A percentile compares a stretch with the other conserved stretches of the same genome.
Evolutionary conservation across 2,329 filamentous ascomycete genomes (phyloP).

Genomic region (Pseudogymnoascus pannorum): DNA sequence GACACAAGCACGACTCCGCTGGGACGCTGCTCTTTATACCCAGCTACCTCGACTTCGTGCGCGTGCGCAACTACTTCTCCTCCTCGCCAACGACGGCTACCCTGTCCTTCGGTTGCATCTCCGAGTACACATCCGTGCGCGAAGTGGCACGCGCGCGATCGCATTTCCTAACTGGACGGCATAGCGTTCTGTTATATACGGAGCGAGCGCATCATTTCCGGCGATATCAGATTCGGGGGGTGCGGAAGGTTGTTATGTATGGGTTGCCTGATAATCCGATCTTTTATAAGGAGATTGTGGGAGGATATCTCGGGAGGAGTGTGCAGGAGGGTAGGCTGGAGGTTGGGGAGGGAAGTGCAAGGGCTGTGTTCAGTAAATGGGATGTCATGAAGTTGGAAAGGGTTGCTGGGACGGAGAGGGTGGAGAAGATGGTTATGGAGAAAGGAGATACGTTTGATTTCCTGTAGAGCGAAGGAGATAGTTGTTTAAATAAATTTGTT

Average conservation of each 20-base stretch:
- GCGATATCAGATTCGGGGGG: constrained; percentile 74
- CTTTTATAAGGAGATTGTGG: constrained; percentile 72
- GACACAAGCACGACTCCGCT: constrained; percentile 54
- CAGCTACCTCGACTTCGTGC: constrained; percentile 90
- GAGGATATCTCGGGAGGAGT: constrained; percentile 55
- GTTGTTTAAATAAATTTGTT: not conserved
- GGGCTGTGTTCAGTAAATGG: constrained; percentile 73
- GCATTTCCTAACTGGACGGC: constrained; percentile 77
- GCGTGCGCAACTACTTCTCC: constrained; percentile 85
- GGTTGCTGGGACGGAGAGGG: constrained; percentile 72
- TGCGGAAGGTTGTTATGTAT: constrained; percentile 81
- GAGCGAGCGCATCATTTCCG: constrained; percentile 96
- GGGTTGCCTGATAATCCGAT: constrained; percentile 79
- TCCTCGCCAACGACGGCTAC: constrained; percentile 51
- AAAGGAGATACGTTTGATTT: constrained; percentile 93
- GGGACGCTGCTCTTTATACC: constrained; percentile 87
- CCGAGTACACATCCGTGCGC: constrained; percentile 74
- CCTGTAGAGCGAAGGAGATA: constrained; percentile 35
- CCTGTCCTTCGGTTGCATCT: constrained; percentile 71
- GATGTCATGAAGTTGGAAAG: constrained; percentile 85
- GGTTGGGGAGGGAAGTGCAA: constrained; percentile 52
- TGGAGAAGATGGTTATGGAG: constrained; percentile 77
- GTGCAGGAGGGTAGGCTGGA: constrained; percentile 48
- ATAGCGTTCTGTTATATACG: constrained; percentile 81
- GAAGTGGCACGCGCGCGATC: constrained; percentile 79